Evolutionary conservation across 2,329 filamentous ascomycete species (phyloP), one percentile per base, ranked within the genome.

Genomic region (Aspergillus jensenii): DNA sequence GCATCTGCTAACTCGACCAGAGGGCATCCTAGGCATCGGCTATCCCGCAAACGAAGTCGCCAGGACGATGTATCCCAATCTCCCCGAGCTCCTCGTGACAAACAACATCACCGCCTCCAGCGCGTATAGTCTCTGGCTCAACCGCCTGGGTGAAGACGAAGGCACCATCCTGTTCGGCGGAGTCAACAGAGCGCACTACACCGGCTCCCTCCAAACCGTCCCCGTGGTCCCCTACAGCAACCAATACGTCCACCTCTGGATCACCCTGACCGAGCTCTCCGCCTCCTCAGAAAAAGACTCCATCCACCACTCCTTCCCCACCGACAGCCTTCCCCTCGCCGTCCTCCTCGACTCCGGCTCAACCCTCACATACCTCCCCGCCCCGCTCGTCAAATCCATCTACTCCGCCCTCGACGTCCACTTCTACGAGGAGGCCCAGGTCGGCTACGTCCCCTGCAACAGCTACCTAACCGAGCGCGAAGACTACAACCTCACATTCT

Each of bases 1-100:
- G 5, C 12, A 25, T 23, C 23, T 11, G n/a, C 45, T 48, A 19
- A 48, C 31, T 17, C 12, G 23, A 45, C 11, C 23, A 63, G 62
- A 63, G 51, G 59, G 90, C 35, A 90, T 96, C 47, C 74, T 96
- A 12, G 92, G 92, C 25, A 87, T 96, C 59, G 92, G 92, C 6
- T 96, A 96, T 71, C 71, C 81, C 0, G 72, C 80, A 65, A 92
- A 93, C 70, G 91, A 96, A 74, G 89, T 54, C 79, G 80, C 52
- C 55, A 81, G 80, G 6, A 58, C 63, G 14, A 55, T 80, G 4
- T 63, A 63, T 73, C 72, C 82, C 37, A 91, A 91, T 71, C 76
- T 91, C 5, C 88, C 88, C 0, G 79, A 83, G 37, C 82, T 83
- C 58, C 76, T 91, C 74, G 82, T 82, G 0, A 72, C 82, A 17